Evolutionary conservation across 73 alveolate species (phyloP).

Genomic region (Tetrahymena malaccensis): DNA sequence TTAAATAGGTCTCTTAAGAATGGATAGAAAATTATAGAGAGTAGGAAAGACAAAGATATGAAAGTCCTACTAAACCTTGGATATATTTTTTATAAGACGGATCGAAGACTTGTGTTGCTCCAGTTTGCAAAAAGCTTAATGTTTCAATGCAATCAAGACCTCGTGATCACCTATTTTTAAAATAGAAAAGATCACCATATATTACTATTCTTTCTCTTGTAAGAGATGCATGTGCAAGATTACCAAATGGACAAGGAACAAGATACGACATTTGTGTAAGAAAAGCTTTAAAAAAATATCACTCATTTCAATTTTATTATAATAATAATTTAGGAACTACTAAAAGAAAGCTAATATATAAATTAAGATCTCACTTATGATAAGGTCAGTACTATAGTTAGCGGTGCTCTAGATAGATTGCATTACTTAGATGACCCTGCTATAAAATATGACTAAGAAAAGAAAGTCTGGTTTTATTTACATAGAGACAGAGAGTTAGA

Average conservation of each 20-base stretch:
- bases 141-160: conserved; percentile 70
- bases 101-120: conserved; percentile 89
- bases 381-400: conserved; percentile 72
- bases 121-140: conserved; percentile 74
- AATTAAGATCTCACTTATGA: conserved; percentile 71
- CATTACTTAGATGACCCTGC: conserved; percentile 97
- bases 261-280: conserved; percentile 90
- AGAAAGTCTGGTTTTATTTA: conserved; percentile 92
- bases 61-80: conserved; percentile 92
- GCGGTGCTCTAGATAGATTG: conserved; percentile 97
- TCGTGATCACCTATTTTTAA: conserved; percentile 91
- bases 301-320: neutral
- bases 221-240: conserved; percentile 96
- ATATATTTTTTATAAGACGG: conserved; percentile 79
- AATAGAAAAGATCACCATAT: conserved; percentile 87
- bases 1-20: conserved; percentile 24
- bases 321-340: conserved; percentile 40
- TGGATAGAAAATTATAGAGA: conserved; percentile 68
- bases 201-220: conserved; percentile 90
- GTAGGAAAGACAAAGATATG: conserved; percentile 89
- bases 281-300: neutral
- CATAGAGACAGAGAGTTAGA: conserved; percentile 88
- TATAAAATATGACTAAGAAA: conserved; percentile 91
- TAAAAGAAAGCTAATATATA: conserved; percentile 82
- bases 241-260: conserved; percentile 98